Base-by-base conservation (phyloP, 768 basidiomycete genomes). In the Mycena galopus region DNA sequence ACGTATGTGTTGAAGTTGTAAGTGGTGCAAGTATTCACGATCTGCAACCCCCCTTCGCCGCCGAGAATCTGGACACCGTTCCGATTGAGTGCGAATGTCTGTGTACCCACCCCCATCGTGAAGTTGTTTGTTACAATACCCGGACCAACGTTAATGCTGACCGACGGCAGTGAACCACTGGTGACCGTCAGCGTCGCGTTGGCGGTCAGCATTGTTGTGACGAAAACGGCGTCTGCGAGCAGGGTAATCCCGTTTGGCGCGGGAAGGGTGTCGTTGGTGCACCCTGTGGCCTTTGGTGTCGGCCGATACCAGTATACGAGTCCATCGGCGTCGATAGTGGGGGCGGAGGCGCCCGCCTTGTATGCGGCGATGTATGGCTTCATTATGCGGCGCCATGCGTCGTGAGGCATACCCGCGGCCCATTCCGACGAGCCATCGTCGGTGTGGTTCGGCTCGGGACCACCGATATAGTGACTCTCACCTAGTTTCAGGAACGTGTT, bases 381-480 rank as follows among this genome's bases (percentile, higher is more conserved):
- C 37, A 69, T 75, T 30, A 77, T 73, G 59, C 66, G 65, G 42
- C 75, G 76, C 76, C 76, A 77, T 11, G 57, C 65, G 47, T 73
- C 64, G 63, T 77, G 76, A 27, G 44, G 69, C 47, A 74, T 73
- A 23, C 76, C 76, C 64, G 67, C 42, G 42, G 76, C 75, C 59
- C 76, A 77, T 37, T 72, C 33, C 37, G 76, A 73, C 8, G 76
- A 73, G 55, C 73, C 73, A 25, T 73, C 71, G 68, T 75, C 73
- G 16, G 73, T 51, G 57, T 72, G 71, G 53, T 72, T 65, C 35
- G 76, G 76, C 61, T 76, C 63, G 25, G 76, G 71, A 47, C 76
- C 76, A 16, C 73, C 51, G 75, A 72, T 72, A 30, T 72, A 72
- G 51, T 90, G 89, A 29, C 86, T 87, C 67, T 86, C 86, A 66